Evolutionary conservation across 108 stramenopile genomes (phyloP).

Genomic region (Schizochytrium sp.): DNA sequence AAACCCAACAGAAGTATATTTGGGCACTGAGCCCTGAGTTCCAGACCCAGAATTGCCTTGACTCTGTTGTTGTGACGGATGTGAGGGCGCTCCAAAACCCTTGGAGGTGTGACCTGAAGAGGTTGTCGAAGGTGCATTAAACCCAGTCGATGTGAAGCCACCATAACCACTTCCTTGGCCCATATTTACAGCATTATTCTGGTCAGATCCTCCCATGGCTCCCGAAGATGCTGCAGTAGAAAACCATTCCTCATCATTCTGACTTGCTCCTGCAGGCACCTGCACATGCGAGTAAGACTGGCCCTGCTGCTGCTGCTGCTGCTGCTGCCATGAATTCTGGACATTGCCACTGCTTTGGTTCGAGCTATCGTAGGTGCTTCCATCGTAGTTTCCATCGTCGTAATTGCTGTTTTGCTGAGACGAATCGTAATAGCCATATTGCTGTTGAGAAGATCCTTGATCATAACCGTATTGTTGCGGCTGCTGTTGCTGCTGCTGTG

Average conservation of each 20-base stretch:
- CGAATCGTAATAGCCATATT: not conserved
- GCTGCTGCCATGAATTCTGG: not conserved
- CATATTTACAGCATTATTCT: not conserved
- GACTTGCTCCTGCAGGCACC: slow-evolving; percentile 6
- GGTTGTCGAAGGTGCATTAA: not conserved
- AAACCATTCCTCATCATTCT: slow-evolving; percentile 20
- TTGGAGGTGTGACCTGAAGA: not conserved
- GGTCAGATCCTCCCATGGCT: not conserved
- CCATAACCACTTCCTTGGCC: not conserved
- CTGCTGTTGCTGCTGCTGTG: not conserved
- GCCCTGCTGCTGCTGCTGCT: not conserved
- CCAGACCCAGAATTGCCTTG: not conserved
- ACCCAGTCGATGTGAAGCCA: not conserved
- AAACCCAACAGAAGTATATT: slow-evolving; percentile 45
- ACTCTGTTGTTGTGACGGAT: not conserved
- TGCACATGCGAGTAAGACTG: slow-evolving; percentile 20
- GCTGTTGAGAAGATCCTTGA: not conserved
- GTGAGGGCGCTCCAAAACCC: not conserved
- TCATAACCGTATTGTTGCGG: not conserved
- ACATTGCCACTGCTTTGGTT: not conserved
- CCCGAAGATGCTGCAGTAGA: not conserved
- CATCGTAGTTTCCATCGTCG: not conserved
- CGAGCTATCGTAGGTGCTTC: not conserved
- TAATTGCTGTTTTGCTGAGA: not conserved
- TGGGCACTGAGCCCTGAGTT: not conserved